These are phyloP conservation scores for Nemania abortiva DNA, from an alignment of 2,329 filamentous ascomycete species.

Conservation along the genomic window DNA sequence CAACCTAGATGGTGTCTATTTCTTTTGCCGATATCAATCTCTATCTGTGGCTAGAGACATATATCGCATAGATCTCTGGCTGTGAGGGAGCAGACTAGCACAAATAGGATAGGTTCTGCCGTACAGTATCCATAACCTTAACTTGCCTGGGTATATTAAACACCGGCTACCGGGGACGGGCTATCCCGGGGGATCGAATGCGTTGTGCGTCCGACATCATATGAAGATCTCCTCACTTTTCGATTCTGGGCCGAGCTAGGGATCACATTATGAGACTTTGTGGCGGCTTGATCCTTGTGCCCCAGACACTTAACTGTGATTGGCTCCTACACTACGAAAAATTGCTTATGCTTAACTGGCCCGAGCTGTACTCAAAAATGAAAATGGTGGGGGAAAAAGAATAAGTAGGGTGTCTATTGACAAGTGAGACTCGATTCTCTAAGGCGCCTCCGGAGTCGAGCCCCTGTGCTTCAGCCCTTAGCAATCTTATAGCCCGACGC, in stretches of 20 bases:
- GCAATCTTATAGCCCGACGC: neutral
- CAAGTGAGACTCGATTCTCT: conserved; percentile 18
- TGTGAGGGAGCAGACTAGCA: neutral
- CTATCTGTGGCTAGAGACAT: neutral
- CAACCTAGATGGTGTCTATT: neutral
- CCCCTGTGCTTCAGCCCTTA: conserved; percentile 19
- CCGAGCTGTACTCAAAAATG: no score
- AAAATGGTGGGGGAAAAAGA: no score
- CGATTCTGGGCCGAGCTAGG: conserved; percentile 13
- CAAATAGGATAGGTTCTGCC: conserved; percentile 16
- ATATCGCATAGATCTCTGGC: conserved; percentile 1
- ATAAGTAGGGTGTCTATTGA: neutral
- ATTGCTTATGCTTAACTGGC: conserved; percentile 20
- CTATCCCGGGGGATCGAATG: neutral
- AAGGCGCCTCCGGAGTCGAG: conserved; percentile 7
- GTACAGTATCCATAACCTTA: neutral
- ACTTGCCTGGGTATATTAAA: conserved; percentile 2
- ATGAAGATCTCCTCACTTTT: conserved; percentile 16
- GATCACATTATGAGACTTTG: conserved; percentile 23
- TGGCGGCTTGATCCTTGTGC: conserved; percentile 16
- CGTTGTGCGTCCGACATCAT: neutral
- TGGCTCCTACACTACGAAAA: conserved; percentile 21
- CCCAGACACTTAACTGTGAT: conserved; percentile 11
- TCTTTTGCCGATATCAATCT: conserved; percentile 20
- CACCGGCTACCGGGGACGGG: neutral